Conservation (phyloP, 192 early-diverging fungal species). For the Podila verticillata region DNA sequence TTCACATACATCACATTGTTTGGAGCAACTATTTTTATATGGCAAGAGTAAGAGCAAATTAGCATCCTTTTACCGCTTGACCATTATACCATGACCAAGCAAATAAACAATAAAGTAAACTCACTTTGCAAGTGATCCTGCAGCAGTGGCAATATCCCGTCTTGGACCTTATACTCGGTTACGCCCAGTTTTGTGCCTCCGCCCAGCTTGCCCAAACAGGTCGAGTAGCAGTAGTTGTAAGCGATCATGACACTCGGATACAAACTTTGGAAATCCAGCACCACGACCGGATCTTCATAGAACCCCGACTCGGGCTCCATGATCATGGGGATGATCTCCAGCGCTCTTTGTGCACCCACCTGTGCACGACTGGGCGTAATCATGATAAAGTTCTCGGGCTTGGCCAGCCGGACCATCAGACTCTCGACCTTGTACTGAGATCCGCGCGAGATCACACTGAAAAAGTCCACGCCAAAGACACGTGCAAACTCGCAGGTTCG, state of each 20-base stretch:
- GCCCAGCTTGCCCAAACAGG: slow-evolving; percentile 79
- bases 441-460: slow-evolving; percentile 86
- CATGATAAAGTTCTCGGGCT: slow-evolving; percentile 83
- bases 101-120: neutral
- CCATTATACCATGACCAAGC: neutral
- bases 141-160: slow-evolving; percentile 68
- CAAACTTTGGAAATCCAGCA: slow-evolving; percentile 93
- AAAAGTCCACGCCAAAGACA: slow-evolving; percentile 93
- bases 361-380: slow-evolving; percentile 79
- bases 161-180: slow-evolving; percentile 64
- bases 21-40: slow-evolving; percentile 64
- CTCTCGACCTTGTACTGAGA: slow-evolving; percentile 95
- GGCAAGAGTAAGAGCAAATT: neutral
- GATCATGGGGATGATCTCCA: slow-evolving; percentile 89
- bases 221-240: slow-evolving; percentile 96
- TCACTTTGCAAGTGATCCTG: slow-evolving; percentile 76
- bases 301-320: slow-evolving; percentile 88
- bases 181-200: slow-evolving; percentile 68
- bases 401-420: slow-evolving; percentile 75
- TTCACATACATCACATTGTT: slow-evolving; percentile 92
- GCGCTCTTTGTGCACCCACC: slow-evolving; percentile 77
- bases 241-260: slow-evolving; percentile 98
- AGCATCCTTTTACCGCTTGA: neutral
- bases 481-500: slow-evolving; percentile 85
- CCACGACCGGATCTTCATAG: slow-evolving; percentile 86